phyloP scores from a whole-genome alignment of 164 flowering plant species.

The Vitis cinerea region DNA sequence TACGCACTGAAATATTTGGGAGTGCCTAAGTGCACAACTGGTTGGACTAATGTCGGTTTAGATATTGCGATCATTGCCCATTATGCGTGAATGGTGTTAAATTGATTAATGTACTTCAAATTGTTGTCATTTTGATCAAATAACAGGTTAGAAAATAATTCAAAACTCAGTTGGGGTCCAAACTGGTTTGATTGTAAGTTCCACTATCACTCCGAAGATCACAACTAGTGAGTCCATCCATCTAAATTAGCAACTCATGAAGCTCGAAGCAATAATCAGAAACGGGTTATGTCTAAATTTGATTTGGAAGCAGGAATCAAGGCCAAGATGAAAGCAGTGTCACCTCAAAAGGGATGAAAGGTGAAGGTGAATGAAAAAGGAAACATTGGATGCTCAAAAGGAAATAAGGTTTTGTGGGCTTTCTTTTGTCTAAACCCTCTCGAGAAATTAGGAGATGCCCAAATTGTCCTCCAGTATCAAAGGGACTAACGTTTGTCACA shows the following conservation, averaged over 20 bases:
- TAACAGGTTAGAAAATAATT: too few relatives aligned
- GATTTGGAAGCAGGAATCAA: not conserved
- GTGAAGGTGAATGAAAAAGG: conserved; percentile 31
- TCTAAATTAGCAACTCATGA: not conserved
- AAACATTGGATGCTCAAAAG: conserved; percentile 70
- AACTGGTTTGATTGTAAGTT: too few relatives aligned
- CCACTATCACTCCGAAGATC: too few relatives aligned
- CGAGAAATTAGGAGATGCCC: conserved; percentile 30
- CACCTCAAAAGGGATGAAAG: conserved; percentile 68
- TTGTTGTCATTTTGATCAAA: too few relatives aligned
- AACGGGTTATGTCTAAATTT: conserved; percentile 1
- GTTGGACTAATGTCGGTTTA: too few relatives aligned
- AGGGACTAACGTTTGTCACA: conserved; percentile 57
- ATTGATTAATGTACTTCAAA: too few relatives aligned
- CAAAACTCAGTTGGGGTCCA: too few relatives aligned
- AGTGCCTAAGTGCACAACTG: too few relatives aligned
- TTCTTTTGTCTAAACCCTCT: conserved; percentile 42
- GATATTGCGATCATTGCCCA: too few relatives aligned
- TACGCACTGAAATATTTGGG: too few relatives aligned
- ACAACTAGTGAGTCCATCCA: conserved; percentile 2
- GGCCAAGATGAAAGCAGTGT: conserved; percentile 7
- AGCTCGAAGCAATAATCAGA: conserved; percentile 5
- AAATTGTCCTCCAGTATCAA: conserved; percentile 52
- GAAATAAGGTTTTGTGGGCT: conserved; percentile 36
- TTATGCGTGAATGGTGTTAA: too few relatives aligned